Evolutionary conservation across 2,329 filamentous ascomycete genomes (phyloP), one percentile per base, ranked within the genome.

Genomic region (Colletotrichum truncatum): DNA sequence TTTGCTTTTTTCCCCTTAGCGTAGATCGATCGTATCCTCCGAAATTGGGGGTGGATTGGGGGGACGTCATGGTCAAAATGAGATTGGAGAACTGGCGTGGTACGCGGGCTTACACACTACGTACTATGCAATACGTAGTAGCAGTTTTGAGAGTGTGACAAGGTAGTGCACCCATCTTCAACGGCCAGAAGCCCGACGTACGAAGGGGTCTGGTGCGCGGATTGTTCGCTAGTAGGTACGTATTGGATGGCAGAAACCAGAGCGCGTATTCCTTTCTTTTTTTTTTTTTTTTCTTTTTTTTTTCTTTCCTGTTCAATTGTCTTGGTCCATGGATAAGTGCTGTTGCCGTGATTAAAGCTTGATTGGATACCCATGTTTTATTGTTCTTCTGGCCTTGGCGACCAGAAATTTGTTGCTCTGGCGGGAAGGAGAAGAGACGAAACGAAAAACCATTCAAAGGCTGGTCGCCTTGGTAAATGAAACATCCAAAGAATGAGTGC

Each of bases 11-110:
- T 51, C n/a, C 16, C 57, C 25, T 43, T 63, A 63, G 63, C 51
- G 43, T 51, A 66, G 63, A 66, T 66, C 63, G 63, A 63, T 66
- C 63, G 55, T 65, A 65, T 41, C 56, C 41, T 65, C 62, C 62
- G 63, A 66, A 56, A 66, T 66, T 66, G 49, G 28, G 26, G 49
- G 63, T 66, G 63, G 57, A 55, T 55, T 48, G 55, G 49, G 18
- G n/a, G 57, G 57, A 62, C 62, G 57, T 65, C 62, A 65, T 62
- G 62, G 32, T 57, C 41, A 49, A 65, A 65, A 65, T 65, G 43
- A 65, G 49, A 62, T 43, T 28, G 25, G 32, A n/a, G 18, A 32
- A 65, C 30, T 39, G 32, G 39, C 51, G 48, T 25, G 32, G 41
- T n/a, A 23, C 5, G 34, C n/a, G 4, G 36, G 9, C 36, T 6